Evolutionary conservation across 768 basidiomycete genomes (phyloP).

Genomic region (Tremella fuciformis): DNA sequence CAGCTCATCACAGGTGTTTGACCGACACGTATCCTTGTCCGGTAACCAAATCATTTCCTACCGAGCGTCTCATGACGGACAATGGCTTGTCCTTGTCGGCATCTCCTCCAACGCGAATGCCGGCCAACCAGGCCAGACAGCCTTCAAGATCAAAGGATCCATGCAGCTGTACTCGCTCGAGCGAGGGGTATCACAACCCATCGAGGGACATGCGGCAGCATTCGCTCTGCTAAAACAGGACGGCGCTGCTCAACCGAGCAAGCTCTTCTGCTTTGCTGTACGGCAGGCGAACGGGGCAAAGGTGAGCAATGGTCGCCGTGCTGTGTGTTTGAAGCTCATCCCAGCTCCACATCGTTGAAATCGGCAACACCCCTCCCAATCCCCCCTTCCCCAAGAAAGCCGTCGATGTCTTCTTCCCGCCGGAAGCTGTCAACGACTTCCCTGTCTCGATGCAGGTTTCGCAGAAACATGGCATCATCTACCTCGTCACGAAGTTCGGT

Average conservation of each 20-base stretch:
- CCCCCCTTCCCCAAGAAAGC: slow-evolving; percentile 94
- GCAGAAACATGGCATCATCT: slow-evolving; percentile 91
- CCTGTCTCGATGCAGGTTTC: slow-evolving; percentile 99
- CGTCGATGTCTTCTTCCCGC: slow-evolving; percentile 98
- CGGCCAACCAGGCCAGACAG: slow-evolving; percentile 56
- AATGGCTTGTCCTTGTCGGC: slow-evolving; percentile 95
- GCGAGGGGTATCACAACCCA: slow-evolving; percentile 90
- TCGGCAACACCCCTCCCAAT: slow-evolving; percentile 89
- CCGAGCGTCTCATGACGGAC: slow-evolving; percentile 84
- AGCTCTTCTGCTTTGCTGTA: slow-evolving; percentile 92
- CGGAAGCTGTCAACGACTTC: slow-evolving; percentile 97
- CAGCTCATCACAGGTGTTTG: slow-evolving; percentile 65
- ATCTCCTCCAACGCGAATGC: slow-evolving; percentile 79
- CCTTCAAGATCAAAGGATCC: slow-evolving; percentile 97
- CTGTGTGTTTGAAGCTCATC: slow-evolving; percentile 8
- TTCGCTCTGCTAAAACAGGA: slow-evolving; percentile 91
- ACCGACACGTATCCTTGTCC: slow-evolving; percentile 88
- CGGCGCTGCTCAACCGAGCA: slow-evolving; percentile 77
- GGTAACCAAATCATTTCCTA: slow-evolving; percentile 99
- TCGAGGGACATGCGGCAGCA: slow-evolving; percentile 96
- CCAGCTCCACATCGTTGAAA: slow-evolving; percentile 96
- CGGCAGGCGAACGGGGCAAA: slow-evolving; percentile 97
- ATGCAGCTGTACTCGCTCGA: slow-evolving; percentile 97
- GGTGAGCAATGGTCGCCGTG: slow-evolving; percentile 62
- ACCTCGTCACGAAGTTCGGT: slow-evolving; percentile 96